Conservation (phyloP, 768 basidiomycete genomes). For the Trametes meyenii region DNA sequence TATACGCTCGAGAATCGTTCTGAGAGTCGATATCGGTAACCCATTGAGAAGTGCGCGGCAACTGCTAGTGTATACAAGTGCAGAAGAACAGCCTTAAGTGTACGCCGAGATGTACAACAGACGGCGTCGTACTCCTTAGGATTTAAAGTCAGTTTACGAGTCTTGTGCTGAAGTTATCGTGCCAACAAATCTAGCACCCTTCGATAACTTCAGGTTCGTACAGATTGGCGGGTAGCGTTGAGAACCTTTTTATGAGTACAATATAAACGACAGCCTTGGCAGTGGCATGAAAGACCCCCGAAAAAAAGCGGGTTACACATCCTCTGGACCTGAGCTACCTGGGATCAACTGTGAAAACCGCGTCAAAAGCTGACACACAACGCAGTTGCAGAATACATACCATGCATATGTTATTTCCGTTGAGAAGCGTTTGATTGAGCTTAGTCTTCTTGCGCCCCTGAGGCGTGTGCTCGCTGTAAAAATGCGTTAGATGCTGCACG, state of each 20-base stretch:
- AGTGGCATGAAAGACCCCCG: neutral
- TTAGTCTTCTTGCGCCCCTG: slow-evolving; percentile 80
- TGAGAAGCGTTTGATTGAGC: slow-evolving; percentile 85
- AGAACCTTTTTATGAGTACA: neutral
- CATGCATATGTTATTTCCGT: slow-evolving; percentile 98
- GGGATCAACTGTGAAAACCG: slow-evolving; percentile 52
- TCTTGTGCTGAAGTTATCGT: too few relatives aligned
- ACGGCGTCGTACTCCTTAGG: too few relatives aligned
- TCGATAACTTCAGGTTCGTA: neutral
- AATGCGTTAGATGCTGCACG: neutral
- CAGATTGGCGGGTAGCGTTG: neutral
- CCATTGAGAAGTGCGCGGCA: too few relatives aligned
- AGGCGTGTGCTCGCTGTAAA: slow-evolving; percentile 78
- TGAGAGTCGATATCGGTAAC: too few relatives aligned
- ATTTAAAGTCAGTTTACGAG: too few relatives aligned
- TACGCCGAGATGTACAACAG: too few relatives aligned
- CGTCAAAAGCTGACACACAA: neutral
- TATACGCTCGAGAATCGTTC: too few relatives aligned
- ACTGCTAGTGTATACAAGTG: too few relatives aligned
- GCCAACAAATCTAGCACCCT: too few relatives aligned
- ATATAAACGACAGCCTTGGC: neutral
- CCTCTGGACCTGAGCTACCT: slow-evolving; percentile 69
- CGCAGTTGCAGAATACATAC: slow-evolving; percentile 41
- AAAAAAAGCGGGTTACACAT: slow-evolving; percentile 23
- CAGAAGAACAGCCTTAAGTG: too few relatives aligned